A percentile compares a stretch with the other conserved stretches of the same genome.
Conservation (phyloP, 169 alveolate species). For the Plasmodium cynomolgi region DNA sequence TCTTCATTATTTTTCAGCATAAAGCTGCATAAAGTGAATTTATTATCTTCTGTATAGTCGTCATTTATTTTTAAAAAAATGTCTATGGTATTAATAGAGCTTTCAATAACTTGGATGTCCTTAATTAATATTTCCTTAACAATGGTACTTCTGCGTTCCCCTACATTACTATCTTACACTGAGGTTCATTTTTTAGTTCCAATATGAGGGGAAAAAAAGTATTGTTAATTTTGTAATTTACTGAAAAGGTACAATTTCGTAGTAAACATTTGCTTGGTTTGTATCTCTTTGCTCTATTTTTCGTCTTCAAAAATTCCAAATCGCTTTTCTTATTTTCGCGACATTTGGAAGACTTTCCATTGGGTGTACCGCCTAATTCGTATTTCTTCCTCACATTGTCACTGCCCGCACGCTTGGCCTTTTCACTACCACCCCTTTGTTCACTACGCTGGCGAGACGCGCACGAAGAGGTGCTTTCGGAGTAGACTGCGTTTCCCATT, state of each 20-base stretch:
- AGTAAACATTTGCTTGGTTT: constrained; percentile 48
- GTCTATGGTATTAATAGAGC: constrained; percentile 40
- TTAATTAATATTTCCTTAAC: constrained; percentile 55
- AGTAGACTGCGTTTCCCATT: constrained; percentile 33
- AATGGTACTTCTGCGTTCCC: constrained; percentile 17
- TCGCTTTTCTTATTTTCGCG: not conserved
- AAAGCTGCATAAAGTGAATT: constrained; percentile 35
- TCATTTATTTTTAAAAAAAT: constrained; percentile 61
- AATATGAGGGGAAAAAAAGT: constrained; percentile 18
- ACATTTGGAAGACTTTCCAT: not conserved
- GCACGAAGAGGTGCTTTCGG: constrained; percentile 8
- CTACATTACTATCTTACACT: constrained; percentile 37
- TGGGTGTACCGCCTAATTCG: not conserved
- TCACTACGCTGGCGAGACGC: not conserved
- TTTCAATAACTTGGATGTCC: constrained; percentile 41
- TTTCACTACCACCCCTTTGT: not conserved
- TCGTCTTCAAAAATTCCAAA: constrained; percentile 23
- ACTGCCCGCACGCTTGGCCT: not conserved
- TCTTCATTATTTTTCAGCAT: constrained; percentile 35
- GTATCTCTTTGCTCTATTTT: constrained; percentile 55
- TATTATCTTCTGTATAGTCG: constrained; percentile 31
- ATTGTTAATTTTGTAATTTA: constrained; percentile 41
- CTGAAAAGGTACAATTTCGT: constrained; percentile 46
- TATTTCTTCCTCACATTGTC: not conserved
- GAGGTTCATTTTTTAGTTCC: constrained; percentile 59